Evolutionary conservation across 306 rosid genomes (phyloP), one percentile per base, ranked within the genome.

Genomic region (Glycine latifolia): DNA sequence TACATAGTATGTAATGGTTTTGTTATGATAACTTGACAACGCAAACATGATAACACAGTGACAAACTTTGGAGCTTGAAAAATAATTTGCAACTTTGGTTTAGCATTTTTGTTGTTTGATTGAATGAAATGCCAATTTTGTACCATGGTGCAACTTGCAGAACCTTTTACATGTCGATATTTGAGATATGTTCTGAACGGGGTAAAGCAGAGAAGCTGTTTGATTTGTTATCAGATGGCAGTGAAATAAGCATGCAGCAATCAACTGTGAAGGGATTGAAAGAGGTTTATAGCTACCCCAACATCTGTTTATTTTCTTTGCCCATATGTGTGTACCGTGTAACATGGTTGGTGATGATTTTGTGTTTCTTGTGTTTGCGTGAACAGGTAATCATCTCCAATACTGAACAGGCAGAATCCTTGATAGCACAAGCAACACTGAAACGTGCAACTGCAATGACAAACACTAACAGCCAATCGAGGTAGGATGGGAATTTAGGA

Each of bases 401-500:
- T 75, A 86, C 87, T 9, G 82, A 85, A 78, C 82, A 89, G 80
- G 97, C 97, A 31, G 97, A 90, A 73, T 87, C 91, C 46, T 67
- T 91, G 77, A 80, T 92, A 68, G 90, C 94, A 44, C 89, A 87
- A 79, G 97, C 97, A 46, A 68, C 87, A 89, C 67, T 86, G 37
- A 92, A 84, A 78, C 97, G 98, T 70, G 89, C 90, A 71, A 95
- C 98, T 48, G 97, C 94, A 62, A 86, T 62, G 81, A 95, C 98
- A 71, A 95, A 95, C 70, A 65, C 97, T 3, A 95, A 95, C 66
- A 88, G 88, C 85, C 92, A 90, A 77, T 95, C 98, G 43, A 95
- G 98, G 98, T 95, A 84, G 67, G 70, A 46, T 84, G 37, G 73
- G 83, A 65, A 54, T 47, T 14, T 56, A 63, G 10, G 35, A 71